These are phyloP conservation scores for Brassica incana DNA, from an alignment of 345 rosid genomes.

Conservation along the genomic window DNA sequence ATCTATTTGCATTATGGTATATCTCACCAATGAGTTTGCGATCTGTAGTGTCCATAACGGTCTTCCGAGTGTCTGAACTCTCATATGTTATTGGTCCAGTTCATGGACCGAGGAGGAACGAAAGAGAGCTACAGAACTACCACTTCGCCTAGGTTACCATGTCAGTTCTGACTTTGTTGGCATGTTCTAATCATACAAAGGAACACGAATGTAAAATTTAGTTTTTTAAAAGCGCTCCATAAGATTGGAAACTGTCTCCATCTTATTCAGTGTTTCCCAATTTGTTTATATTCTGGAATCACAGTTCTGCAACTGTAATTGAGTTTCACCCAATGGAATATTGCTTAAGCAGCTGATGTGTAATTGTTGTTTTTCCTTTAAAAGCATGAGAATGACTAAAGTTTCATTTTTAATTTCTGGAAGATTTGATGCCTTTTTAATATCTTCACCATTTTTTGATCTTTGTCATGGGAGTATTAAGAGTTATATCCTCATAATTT, in stretches of 20 bases:
- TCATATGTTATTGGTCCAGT: slow-evolving; percentile 45
- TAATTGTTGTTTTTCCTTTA: not conserved
- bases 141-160: too few species aligned
- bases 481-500: not conserved
- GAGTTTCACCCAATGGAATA: not conserved
- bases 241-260: too few species aligned
- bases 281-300: not conserved
- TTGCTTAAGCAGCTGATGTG: not conserved
- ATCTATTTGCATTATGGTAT: too few species aligned
- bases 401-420: too few species aligned
- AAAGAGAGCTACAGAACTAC: slow-evolving; percentile 69
- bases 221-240: not conserved
- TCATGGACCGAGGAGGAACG: slow-evolving; percentile 98
- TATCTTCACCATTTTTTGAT: not conserved
- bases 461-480: not conserved
- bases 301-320: too few species aligned
- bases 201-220: not conserved
- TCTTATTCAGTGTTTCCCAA: not conserved
- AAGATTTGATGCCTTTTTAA: not conserved
- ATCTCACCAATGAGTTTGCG: too few species aligned
- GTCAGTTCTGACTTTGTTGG: too few species aligned
- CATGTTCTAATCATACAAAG: not conserved
- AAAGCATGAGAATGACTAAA: not conserved
- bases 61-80: not conserved
- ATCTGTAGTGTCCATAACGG: too few species aligned